Percentiles rank a stretch among this genome's conserved stretches.
These are phyloP conservation scores for Alloteropsis semialata DNA, from an alignment of 176 grass and related monocot genomes.

Conservation along the genomic window DNA sequence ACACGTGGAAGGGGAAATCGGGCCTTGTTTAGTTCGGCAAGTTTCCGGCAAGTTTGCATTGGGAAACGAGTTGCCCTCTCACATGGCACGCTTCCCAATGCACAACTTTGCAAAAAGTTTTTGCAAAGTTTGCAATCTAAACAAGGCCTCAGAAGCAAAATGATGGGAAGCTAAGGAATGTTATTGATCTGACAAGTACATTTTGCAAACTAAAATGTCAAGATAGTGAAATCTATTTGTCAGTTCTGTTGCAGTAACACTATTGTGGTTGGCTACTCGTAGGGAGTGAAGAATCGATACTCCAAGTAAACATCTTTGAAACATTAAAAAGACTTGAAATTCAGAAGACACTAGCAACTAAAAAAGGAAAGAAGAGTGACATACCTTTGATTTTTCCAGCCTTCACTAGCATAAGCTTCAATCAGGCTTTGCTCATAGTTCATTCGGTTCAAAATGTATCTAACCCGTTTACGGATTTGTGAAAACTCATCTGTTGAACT, in stretches of 20 bases:
- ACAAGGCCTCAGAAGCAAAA: too few relatives aligned
- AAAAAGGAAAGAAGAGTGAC: constrained; percentile 31
- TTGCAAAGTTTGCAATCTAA: too few relatives aligned
- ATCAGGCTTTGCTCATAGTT: constrained; percentile 85
- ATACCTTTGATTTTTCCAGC: constrained; percentile 89
- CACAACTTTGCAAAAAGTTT: too few relatives aligned
- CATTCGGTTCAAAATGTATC: constrained; percentile 78
- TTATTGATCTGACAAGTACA: background rate
- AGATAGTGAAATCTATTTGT: background rate
- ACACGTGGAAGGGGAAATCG: background rate
- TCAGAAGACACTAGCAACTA: constrained; percentile 1
- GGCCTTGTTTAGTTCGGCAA: too few relatives aligned
- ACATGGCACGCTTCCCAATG: too few relatives aligned
- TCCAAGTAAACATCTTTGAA: background rate
- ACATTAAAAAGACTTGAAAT: background rate
- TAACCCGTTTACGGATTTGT: constrained; percentile 56
- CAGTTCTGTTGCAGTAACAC: background rate
- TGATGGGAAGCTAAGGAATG: background rate
- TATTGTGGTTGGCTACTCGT: background rate
- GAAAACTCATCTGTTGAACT: constrained; percentile 38
- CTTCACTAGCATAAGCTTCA: constrained; percentile 82
- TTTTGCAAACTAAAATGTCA: constrained; percentile 7
- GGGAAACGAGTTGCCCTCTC: too few relatives aligned
- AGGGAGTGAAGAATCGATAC: background rate
- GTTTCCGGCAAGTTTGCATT: too few relatives aligned